These are phyloP conservation scores for Albophoma yamanashiensis DNA, from an alignment of 2,329 filamentous ascomycete genomes.

Conservation along the genomic window DNA sequence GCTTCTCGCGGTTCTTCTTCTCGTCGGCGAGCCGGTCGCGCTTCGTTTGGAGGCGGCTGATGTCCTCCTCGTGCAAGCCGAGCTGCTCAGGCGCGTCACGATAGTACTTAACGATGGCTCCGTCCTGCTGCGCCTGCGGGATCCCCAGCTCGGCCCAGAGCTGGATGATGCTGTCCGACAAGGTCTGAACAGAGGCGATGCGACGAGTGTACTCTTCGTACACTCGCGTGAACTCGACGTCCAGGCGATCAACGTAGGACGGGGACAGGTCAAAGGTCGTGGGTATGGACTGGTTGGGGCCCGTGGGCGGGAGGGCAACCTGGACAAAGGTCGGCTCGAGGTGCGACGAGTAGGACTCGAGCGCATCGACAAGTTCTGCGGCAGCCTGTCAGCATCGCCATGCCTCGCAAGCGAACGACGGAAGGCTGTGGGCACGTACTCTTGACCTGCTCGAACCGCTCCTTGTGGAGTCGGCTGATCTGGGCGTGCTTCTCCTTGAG, in stretches of 20 bases:
- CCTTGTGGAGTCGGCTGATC: slow-evolving; percentile 72
- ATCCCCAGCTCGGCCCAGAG: slow-evolving; percentile 94
- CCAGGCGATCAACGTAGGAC: slow-evolving; percentile 74
- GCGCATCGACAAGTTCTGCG: slow-evolving; percentile 81
- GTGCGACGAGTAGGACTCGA: slow-evolving; percentile 93
- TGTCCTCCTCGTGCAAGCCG: slow-evolving; percentile 79
- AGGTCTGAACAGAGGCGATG: slow-evolving; percentile 60
- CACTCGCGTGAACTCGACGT: slow-evolving; percentile 84
- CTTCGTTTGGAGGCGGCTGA: slow-evolving; percentile 59
- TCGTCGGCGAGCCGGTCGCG: slow-evolving; percentile 80
- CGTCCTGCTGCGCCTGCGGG: slow-evolving; percentile 86
- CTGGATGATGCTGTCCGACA: slow-evolving; percentile 79
- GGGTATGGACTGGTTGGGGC: slow-evolving; percentile 63
- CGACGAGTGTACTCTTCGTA: slow-evolving; percentile 94
- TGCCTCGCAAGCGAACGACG: neutral
- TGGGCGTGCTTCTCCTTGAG: slow-evolving; percentile 81
- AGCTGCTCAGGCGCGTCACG: slow-evolving; percentile 88
- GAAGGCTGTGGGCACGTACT: slow-evolving; percentile 43
- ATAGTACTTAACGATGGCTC: slow-evolving; percentile 77
- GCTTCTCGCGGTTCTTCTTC: slow-evolving; percentile 74
- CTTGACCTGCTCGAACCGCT: slow-evolving; percentile 91
- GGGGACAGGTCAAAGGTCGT: slow-evolving; percentile 88
- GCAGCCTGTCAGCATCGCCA: neutral
- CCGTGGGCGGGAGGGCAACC: slow-evolving; percentile 74
- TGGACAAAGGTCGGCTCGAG: slow-evolving; percentile 82